Percentiles rank a stretch among this genome's conserved stretches.
Conservation (phyloP, 129 eudicot species). For the Pittosporum tobira region DNA sequence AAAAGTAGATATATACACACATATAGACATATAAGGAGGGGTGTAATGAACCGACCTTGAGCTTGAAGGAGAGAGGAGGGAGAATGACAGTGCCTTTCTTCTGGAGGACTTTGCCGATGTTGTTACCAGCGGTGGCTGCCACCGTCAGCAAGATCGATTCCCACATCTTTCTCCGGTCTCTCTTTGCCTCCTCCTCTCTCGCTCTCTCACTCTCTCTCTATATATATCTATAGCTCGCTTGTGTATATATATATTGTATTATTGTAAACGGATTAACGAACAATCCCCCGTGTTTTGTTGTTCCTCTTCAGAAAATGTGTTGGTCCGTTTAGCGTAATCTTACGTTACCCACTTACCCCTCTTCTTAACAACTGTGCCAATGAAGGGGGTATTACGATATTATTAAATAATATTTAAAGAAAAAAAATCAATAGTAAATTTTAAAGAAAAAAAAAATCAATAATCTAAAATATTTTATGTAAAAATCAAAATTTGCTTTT, state of each 20-base stretch:
- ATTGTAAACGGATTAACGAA: no score
- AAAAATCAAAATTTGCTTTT: no score
- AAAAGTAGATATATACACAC: neutral
- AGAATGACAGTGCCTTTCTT: constrained; percentile 95
- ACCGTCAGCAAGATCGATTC: constrained; percentile 86
- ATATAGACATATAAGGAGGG: neutral
- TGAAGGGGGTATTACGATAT: no score
- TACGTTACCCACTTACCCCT: no score
- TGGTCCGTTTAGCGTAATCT: no score
- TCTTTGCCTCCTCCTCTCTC: neutral
- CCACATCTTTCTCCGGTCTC: constrained; percentile 65
- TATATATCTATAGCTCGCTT: neutral
- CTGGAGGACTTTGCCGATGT: constrained; percentile 97
- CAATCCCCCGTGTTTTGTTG: neutral
- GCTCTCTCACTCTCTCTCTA: constrained; percentile 6
- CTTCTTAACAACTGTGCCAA: no score
- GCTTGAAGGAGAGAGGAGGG: constrained; percentile 93
- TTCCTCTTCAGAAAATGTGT: neutral
- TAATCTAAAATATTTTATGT: no score
- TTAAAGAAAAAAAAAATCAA: no score
- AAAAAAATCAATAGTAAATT: no score
- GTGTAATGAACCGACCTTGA: constrained; percentile 42
- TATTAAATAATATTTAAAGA: no score
- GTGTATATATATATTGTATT: neutral
- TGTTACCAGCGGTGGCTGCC: constrained; percentile 99